Evolutionary conservation across 805 yeast species (phyloP).

Genomic region (Kodamaea hsintzibuensis): DNA sequence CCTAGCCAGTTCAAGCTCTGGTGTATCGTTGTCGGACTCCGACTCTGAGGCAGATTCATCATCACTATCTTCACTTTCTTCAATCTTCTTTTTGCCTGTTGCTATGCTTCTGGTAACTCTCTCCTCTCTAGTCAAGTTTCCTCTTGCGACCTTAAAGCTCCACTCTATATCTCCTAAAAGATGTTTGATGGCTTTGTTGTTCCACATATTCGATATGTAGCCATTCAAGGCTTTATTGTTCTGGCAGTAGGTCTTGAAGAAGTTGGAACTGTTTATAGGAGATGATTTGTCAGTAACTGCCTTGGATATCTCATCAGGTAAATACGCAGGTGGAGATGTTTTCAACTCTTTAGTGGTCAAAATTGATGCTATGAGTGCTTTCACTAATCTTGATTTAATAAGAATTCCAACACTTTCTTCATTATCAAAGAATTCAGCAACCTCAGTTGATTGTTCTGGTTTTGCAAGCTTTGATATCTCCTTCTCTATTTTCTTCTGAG

Average conservation of each 20-base stretch:
- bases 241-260: conserved; percentile 43
- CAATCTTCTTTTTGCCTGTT: conserved; percentile 19
- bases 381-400: conserved; percentile 34
- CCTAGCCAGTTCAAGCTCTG: not conserved
- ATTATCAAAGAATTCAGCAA: conserved; percentile 23
- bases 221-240: conserved; percentile 42
- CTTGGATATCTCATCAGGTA: conserved; percentile 27
- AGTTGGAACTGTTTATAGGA: conserved; percentile 47
- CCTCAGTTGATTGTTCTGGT: conserved; percentile 12
- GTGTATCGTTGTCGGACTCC: conserved; percentile 14
- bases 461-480: conserved; percentile 29
- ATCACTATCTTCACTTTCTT: conserved; percentile 17
- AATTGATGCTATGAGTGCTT: conserved; percentile 27
- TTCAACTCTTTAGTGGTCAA: conserved; percentile 31
- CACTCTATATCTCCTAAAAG: conserved; percentile 40
- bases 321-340: conserved; percentile 34
- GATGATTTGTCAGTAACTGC: conserved; percentile 29
- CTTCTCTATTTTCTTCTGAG: conserved; percentile 41
- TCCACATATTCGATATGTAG: conserved; percentile 49
- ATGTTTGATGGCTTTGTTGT: conserved; percentile 40
- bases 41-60: conserved; percentile 25
- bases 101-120: conserved; percentile 25
- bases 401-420: conserved; percentile 23
- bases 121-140: conserved; percentile 43
- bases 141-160: conserved; percentile 50